These are phyloP conservation scores for Colletotrichum australisinense DNA, from an alignment of 2,329 filamentous ascomycete genomes.

Conservation along the genomic window DNA sequence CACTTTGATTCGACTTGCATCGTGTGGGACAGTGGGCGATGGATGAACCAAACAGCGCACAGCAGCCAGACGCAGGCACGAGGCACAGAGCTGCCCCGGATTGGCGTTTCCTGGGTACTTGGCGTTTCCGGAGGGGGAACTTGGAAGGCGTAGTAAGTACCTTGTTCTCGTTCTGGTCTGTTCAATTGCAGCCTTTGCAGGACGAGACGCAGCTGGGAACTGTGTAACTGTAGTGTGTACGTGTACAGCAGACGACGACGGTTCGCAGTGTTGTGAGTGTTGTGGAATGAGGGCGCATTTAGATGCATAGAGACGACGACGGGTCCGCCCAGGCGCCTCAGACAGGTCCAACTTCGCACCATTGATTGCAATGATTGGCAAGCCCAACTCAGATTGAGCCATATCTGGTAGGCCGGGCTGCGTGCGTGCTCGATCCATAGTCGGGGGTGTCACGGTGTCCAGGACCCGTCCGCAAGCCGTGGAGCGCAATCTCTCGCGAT, in stretches of 20 bases:
- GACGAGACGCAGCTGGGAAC: neutral
- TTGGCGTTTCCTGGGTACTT: neutral
- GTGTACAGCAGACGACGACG: neutral
- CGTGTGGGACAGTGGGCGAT: neutral
- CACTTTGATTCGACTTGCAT: neutral
- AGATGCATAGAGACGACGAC: neutral
- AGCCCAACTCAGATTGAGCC: neutral
- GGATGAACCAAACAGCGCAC: slow-evolving; percentile 3
- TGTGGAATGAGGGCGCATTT: slow-evolving; percentile 11
- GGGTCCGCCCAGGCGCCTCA: neutral
- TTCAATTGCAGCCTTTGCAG: neutral
- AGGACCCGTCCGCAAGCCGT: slow-evolving; percentile 11
- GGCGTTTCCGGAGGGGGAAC: neutral
- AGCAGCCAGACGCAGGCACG: slow-evolving; percentile 3
- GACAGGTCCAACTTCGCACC: neutral
- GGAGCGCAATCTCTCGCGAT: slow-evolving; percentile 30
- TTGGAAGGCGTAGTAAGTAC: neutral
- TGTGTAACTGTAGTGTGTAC: neutral
- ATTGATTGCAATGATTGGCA: slow-evolving; percentile 15
- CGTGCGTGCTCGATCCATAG: neutral
- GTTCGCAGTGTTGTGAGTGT: neutral
- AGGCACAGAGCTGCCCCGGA: slow-evolving; percentile 12
- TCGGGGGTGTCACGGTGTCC: slow-evolving; percentile 5
- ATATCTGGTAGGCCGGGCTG: slow-evolving; percentile 22
- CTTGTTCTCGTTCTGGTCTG: neutral